These are phyloP conservation scores for Blumeria hordei DNA, from an alignment of 2,329 filamentous ascomycete genomes.

Conservation along the genomic window DNA sequence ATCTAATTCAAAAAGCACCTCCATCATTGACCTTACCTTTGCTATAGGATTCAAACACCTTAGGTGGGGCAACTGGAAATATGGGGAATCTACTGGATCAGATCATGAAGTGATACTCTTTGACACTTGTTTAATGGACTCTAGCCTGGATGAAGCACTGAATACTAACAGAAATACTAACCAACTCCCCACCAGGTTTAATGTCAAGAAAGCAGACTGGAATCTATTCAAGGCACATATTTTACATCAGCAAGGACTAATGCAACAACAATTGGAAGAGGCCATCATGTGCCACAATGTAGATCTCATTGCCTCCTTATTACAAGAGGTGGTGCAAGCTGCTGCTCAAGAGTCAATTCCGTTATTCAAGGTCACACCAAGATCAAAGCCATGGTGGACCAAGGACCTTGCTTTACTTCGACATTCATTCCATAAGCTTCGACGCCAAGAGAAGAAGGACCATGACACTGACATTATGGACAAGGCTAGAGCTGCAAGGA, in stretches of 20 bases:
- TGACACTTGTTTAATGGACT: neutral
- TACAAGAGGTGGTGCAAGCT: neutral
- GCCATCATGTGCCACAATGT: too few species aligned
- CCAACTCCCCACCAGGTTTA: neutral
- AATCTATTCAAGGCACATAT: neutral
- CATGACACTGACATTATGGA: neutral
- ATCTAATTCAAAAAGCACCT: neutral
- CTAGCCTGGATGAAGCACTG: too few species aligned
- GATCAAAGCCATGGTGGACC: neutral
- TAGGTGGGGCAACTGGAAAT: neutral
- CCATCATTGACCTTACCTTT: neutral
- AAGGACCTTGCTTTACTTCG: neutral
- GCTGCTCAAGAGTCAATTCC: neutral
- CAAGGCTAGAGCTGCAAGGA: neutral
- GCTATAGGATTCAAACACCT: neutral
- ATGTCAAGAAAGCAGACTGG: neutral
- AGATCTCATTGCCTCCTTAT: neutral
- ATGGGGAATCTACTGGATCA: neutral
- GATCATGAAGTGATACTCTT: neutral
- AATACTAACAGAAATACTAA: neutral
- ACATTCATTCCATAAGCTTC: too few species aligned
- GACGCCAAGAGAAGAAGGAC: neutral
- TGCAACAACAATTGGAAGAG: too few species aligned
- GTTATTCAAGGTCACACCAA: neutral
- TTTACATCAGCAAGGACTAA: too few species aligned